Conservation (phyloP, 2,329 filamentous ascomycete species). For the Neurospora sp. region DNA sequence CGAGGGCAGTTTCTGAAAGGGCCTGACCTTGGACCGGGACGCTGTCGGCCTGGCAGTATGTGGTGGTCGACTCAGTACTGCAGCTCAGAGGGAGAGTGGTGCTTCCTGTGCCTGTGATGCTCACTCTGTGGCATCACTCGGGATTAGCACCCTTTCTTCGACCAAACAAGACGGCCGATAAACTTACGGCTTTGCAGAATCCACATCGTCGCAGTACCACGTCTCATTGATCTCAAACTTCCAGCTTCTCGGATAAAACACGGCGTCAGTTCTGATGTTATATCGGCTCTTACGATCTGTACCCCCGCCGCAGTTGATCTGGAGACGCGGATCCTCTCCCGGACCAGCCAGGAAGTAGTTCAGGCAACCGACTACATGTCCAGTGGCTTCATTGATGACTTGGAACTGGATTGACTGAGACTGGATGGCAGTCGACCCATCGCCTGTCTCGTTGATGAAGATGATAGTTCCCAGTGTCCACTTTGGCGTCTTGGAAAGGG, state of each 20-base stretch:
- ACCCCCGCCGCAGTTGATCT: slow-evolving; percentile 8
- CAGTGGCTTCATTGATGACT: slow-evolving; percentile 15
- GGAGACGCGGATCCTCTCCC: slow-evolving; percentile 1
- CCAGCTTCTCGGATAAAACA: slow-evolving; percentile 12
- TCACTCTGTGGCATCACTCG: slow-evolving; percentile 4
- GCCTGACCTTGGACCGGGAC: slow-evolving; percentile 5
- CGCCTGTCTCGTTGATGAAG: slow-evolving; percentile 13
- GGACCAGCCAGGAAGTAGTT: slow-evolving; percentile 6
- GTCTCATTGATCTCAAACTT: slow-evolving; percentile 16
- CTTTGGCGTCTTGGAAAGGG: slow-evolving; percentile 8
- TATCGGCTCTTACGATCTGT: slow-evolving; percentile 9
- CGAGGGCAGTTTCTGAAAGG: slow-evolving; percentile 4
- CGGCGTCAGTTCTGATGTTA: slow-evolving; percentile 10
- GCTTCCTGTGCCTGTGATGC: slow-evolving; percentile 12
- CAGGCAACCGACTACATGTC: slow-evolving; percentile 16
- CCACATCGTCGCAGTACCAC: slow-evolving; percentile 18
- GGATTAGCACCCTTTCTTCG: not conserved
- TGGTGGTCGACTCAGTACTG: slow-evolving; percentile 7
- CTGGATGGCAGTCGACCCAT: slow-evolving; percentile 2
- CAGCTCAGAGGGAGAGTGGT: slow-evolving; percentile 12
- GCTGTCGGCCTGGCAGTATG: slow-evolving; percentile 6
- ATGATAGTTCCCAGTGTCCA: slow-evolving; percentile 15
- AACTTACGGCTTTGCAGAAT: slow-evolving; percentile 16
- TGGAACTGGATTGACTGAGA: slow-evolving; percentile 15
- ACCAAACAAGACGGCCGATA: not conserved